Conservation (phyloP, 129 eudicot species). For the Flaveria trinervia region DNA sequence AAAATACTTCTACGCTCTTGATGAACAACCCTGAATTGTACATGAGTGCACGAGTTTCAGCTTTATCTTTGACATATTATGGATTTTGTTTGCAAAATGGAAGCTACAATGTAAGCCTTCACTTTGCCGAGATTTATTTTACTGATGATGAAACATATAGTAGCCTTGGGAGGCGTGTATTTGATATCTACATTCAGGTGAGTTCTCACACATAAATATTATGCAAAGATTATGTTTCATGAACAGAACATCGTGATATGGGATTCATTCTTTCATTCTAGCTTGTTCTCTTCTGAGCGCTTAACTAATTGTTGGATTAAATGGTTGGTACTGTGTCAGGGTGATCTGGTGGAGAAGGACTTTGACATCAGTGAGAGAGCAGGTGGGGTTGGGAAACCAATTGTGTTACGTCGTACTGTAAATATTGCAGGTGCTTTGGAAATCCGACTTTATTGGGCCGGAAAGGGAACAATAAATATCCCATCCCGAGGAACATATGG, state of each 20-base stretch:
- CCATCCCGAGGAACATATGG: constrained; percentile 73
- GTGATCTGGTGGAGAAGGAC: constrained; percentile 51
- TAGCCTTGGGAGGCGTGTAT: constrained; percentile 80
- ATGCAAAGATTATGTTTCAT: background rate
- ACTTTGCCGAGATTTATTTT: constrained; percentile 76
- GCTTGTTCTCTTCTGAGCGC: background rate
- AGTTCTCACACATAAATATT: background rate
- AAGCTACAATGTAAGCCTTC: constrained; percentile 67
- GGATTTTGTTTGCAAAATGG: constrained; percentile 66
- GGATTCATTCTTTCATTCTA: too few species aligned
- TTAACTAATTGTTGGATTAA: background rate
- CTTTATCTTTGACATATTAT: constrained; percentile 71
- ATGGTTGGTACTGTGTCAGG: constrained; percentile 43
- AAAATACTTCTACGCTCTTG: constrained; percentile 9
- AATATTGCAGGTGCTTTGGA: constrained; percentile 44
- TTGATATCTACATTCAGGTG: constrained; percentile 83
- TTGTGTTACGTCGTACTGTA: constrained; percentile 34
- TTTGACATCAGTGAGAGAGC: constrained; percentile 67
- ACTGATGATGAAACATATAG: constrained; percentile 42
- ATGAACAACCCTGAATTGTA: constrained; percentile 37
- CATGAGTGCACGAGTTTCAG: constrained; percentile 58
- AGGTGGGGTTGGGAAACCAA: constrained; percentile 58
- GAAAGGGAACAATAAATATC: constrained; percentile 64
- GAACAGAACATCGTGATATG: background rate
- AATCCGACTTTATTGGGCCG: constrained; percentile 79